Conservation (phyloP, 2,329 filamentous ascomycete species). For the Colletotrichum sp. region DNA sequence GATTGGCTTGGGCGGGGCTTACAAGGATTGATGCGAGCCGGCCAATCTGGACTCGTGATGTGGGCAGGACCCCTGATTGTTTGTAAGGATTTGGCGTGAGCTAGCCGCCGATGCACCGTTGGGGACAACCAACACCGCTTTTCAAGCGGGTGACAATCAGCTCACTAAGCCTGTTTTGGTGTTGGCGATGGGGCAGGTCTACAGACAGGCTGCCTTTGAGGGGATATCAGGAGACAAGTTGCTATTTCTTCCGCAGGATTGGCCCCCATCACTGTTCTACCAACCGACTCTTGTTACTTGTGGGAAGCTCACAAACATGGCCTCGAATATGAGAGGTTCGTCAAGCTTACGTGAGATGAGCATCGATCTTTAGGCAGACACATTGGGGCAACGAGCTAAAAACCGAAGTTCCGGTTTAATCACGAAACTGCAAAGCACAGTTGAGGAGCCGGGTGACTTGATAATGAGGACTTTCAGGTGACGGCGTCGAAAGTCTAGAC, state of each 20-base stretch:
- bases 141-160: neutral
- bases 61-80: neutral
- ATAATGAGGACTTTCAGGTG: fast-evolving
- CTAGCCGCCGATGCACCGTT: neutral
- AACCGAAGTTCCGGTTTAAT: neutral
- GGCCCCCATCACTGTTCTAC: neutral
- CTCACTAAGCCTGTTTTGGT: neutral
- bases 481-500: neutral
- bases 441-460: neutral
- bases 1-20: neutral
- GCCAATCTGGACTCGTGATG: neutral
- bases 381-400: neutral
- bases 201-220: neutral
- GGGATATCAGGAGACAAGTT: neutral
- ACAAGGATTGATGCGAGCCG: neutral
- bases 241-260: neutral
- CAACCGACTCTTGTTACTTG: neutral
- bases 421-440: neutral
- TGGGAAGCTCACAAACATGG: neutral
- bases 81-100: neutral
- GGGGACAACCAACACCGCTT: neutral
- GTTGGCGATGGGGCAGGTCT: neutral
- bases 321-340: neutral
- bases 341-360: neutral
- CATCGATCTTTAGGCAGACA: neutral